Evolutionary conservation across 768 basidiomycete species (phyloP).

Genomic region (Tylopilus cervinicoccineus): DNA sequence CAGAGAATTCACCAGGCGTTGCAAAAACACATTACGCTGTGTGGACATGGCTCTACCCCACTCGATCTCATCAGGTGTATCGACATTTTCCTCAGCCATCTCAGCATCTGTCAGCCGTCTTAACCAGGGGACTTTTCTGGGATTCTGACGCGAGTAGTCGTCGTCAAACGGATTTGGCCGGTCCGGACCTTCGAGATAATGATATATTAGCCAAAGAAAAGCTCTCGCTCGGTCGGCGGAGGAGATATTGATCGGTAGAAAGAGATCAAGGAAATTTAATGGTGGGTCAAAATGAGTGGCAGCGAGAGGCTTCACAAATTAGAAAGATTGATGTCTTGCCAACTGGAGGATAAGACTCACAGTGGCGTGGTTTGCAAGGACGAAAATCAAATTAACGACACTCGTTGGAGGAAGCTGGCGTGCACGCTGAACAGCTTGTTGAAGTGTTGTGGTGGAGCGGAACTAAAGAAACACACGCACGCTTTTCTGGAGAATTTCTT

Average conservation of each 20-base stretch:
- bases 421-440: slow-evolving; percentile 38
- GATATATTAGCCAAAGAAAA: slow-evolving; percentile 81
- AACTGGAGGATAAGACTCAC: slow-evolving; percentile 40
- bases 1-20: slow-evolving; percentile 56
- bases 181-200: slow-evolving; percentile 69
- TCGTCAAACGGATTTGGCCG: slow-evolving; percentile 74
- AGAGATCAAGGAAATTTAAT: slow-evolving; percentile 79
- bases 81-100: slow-evolving; percentile 65
- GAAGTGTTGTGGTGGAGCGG: slow-evolving; percentile 4
- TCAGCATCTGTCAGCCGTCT: slow-evolving; percentile 54
- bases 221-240: slow-evolving; percentile 71
- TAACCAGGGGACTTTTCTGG: slow-evolving; percentile 62
- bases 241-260: slow-evolving; percentile 70
- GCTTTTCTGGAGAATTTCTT: slow-evolving; percentile 63
- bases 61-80: slow-evolving; percentile 70
- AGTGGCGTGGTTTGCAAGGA: slow-evolving; percentile 72
- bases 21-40: slow-evolving; percentile 66
- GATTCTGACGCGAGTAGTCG: slow-evolving; percentile 51
- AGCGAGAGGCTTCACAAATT: slow-evolving; percentile 47
- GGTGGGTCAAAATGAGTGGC: slow-evolving; percentile 69
- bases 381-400: slow-evolving; percentile 82
- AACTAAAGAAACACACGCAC: slow-evolving; percentile 40
- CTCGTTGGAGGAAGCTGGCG: slow-evolving; percentile 76
- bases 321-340: slow-evolving; percentile 8
- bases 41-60: slow-evolving; percentile 76